Evolutionary conservation across 2,329 filamentous ascomycete species (phyloP), one percentile per base, ranked within the genome.

Genomic region (Curvularia lunata): DNA sequence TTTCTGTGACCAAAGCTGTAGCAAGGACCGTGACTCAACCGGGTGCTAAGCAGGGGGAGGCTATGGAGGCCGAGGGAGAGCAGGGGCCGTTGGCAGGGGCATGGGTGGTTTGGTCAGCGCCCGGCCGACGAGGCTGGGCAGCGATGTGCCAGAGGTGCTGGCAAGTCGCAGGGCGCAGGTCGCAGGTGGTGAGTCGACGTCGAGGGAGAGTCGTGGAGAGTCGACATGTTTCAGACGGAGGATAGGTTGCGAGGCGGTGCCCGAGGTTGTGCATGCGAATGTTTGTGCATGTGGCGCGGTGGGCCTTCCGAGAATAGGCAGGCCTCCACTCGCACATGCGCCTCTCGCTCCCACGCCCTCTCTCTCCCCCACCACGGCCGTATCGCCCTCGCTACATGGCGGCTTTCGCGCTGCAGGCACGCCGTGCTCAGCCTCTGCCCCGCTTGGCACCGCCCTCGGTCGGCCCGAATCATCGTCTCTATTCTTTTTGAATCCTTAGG

Each of bases 381-480:
- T 18, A 5, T 37, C 34, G 34, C 16, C 8, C 18, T 9, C 43
- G 54, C 47, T 57, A 40, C 55, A 59, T 40, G 47, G 34, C 59
- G 52, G 19, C 53, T 58, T 53, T 58, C 58, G 59, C 53, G 58
- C 55, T 56, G 48, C 19, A 27, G 54, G 27, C 56, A 38, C 46
- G 51, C 54, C 25, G n/a, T 54, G 52, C 58, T 53, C 58, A 61
- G 58, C 54, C 47, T 59, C 42, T 21, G 50, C 59, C 59, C 55
- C 42, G 52, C 53, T 58, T 61, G 58, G 61, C 60, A 56, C 60
- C 60, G 58, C 52, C 59, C 45, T 21, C 46, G 49, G 47, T 59
- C 66, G 66, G 66, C 46, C 62, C 64, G 65, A 59, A 27, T 43
- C 5, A 7, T 8, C 13, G 13, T 43, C 13, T 10, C 10, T 18